Percentiles rank a stretch among this genome's conserved stretches.
These are phyloP conservation scores for Besnoitia besnoiti DNA, from an alignment of 169 alveolate genomes.

Conservation along the genomic window DNA sequence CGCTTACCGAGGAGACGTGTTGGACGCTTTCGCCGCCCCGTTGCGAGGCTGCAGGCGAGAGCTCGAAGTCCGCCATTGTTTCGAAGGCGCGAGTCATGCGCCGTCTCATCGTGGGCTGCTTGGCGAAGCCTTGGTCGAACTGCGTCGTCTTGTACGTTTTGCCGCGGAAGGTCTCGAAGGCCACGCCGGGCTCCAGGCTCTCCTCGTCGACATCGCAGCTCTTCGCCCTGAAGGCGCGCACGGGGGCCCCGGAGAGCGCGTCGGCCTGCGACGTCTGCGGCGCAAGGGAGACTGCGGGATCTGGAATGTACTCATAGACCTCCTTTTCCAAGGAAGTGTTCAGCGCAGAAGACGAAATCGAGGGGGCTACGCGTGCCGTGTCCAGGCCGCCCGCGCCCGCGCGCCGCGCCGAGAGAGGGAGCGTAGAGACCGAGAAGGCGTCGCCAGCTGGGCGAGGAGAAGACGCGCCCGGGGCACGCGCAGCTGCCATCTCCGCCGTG, in stretches of 20 bases:
- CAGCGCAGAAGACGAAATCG: background rate
- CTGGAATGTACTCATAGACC: constrained; percentile 17
- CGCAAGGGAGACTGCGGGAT: background rate
- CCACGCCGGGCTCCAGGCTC: background rate
- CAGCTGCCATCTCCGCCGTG: no score
- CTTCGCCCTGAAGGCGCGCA: background rate
- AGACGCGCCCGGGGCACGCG: no score
- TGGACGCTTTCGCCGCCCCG: background rate
- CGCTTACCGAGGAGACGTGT: background rate
- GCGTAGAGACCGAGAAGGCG: no score
- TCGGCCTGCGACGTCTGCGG: background rate
- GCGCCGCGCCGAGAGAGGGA: no score
- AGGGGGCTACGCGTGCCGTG: no score
- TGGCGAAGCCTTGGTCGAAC: background rate
- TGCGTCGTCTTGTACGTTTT: constrained; percentile 3
- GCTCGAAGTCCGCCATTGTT: background rate
- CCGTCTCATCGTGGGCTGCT: background rate
- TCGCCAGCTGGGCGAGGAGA: no score
- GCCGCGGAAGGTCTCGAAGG: constrained; percentile 7
- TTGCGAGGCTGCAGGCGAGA: background rate
- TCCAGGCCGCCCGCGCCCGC: no score
- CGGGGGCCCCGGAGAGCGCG: background rate
- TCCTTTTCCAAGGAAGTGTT: background rate
- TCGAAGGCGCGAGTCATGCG: background rate
- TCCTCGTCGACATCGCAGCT: background rate